phyloP scores from a whole-genome alignment of 805 yeast genomes.

The Teunomyces atbi region DNA sequence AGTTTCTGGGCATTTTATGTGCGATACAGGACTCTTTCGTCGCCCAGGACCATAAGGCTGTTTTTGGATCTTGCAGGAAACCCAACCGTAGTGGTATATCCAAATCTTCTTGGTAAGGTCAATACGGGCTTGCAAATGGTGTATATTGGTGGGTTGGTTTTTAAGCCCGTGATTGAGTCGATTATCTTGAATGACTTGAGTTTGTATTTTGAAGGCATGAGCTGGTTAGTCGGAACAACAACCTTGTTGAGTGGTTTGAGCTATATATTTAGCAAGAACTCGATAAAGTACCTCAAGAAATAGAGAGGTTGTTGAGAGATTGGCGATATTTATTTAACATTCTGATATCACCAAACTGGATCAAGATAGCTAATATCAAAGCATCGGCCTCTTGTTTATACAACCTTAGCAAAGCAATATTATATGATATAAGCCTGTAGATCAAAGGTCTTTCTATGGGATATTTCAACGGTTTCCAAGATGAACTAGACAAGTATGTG shows the following conservation, averaged over 20 bases:
- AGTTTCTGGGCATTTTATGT: constrained; percentile 70
- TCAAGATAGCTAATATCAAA: background rate
- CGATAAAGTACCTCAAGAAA: constrained; percentile 52
- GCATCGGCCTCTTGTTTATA: background rate
- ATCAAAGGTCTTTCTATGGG: background rate
- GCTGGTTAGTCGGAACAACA: constrained; percentile 45
- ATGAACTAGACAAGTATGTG: background rate
- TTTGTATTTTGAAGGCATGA: constrained; percentile 24
- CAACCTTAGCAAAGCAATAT: background rate
- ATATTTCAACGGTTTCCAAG: constrained; percentile 2
- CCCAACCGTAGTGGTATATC: constrained; percentile 84
- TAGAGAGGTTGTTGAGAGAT: background rate
- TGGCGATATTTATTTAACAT: background rate
- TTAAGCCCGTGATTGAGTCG: constrained; percentile 31
- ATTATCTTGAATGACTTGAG: constrained; percentile 14
- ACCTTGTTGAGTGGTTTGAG: constrained; percentile 78
- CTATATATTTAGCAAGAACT: constrained; percentile 67
- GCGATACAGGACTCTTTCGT: constrained; percentile 70
- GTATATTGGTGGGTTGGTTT: constrained; percentile 58
- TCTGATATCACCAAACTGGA: background rate
- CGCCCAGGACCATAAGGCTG: constrained; percentile 69
- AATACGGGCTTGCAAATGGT: constrained; percentile 94
- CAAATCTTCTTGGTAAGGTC: constrained; percentile 79
- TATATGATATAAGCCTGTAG: constrained; percentile 2
- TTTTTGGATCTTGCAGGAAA: constrained; percentile 71